Percentiles rank a stretch among this genome's conserved stretches.
These are phyloP conservation scores for Aurinia saxatilis DNA, from an alignment of 345 rosid genomes.

Conservation along the genomic window DNA sequence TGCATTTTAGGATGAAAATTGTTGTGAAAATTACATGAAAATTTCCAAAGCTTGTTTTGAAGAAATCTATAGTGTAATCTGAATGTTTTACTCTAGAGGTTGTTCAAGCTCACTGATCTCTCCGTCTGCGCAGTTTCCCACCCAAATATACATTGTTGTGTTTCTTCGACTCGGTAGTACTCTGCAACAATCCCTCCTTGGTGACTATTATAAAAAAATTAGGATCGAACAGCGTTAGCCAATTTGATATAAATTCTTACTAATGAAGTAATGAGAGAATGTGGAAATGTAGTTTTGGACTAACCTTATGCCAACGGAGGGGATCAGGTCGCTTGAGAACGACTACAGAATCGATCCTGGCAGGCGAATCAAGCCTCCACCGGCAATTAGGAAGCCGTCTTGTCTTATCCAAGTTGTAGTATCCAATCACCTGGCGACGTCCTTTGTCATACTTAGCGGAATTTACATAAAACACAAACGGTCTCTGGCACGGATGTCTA, in stretches of 20 bases:
- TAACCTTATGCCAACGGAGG: constrained; percentile 67
- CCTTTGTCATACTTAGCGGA: constrained; percentile 38
- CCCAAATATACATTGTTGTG: constrained; percentile 54
- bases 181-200: constrained; percentile 81
- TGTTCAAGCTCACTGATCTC: constrained; percentile 53
- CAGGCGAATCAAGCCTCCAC: constrained; percentile 67
- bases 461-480: constrained; percentile 60
- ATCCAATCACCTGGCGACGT: constrained; percentile 50
- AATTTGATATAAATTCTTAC: neutral
- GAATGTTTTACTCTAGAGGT: constrained; percentile 19
- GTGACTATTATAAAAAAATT: constrained; percentile 42
- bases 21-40: constrained; percentile 1
- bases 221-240: neutral
- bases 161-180: constrained; percentile 50
- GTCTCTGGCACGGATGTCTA: constrained; percentile 68
- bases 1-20: neutral
- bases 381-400: constrained; percentile 43
- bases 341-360: constrained; percentile 40
- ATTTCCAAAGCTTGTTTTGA: no score
- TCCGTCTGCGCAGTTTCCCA: constrained; percentile 55
- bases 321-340: constrained; percentile 62
- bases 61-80: neutral
- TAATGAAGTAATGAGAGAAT: neutral
- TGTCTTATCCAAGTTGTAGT: constrained; percentile 35
- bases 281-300: neutral